Conservation (phyloP, 1,284 basidiomycete genomes). For the Ceratobasidium sp. region DNA sequence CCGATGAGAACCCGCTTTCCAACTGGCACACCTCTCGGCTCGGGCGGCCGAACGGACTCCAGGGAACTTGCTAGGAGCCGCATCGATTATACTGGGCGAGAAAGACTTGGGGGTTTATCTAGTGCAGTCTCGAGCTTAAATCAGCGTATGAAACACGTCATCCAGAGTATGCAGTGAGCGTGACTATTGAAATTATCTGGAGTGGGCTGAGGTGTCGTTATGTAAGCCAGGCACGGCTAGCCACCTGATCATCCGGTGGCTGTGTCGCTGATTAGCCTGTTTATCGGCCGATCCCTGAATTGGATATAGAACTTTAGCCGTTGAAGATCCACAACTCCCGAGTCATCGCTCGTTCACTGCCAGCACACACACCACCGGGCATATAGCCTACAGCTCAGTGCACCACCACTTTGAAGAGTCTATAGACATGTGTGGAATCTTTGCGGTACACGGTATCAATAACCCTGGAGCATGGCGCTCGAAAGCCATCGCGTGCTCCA, state of each 20-base stretch:
- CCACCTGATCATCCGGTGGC: neutral
- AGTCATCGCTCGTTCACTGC: constrained; percentile 23
- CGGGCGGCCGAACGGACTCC: too few species aligned
- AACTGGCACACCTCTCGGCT: too few species aligned
- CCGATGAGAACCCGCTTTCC: too few species aligned
- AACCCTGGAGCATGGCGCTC: constrained; percentile 73
- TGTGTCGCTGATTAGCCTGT: neutral
- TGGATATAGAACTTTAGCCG: constrained; percentile 21
- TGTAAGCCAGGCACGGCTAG: neutral
- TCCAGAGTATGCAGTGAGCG: neutral
- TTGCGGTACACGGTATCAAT: constrained; percentile 81
- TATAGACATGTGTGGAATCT: constrained; percentile 86
- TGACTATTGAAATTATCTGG: neutral
- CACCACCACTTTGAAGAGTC: neutral
- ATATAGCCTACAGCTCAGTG: neutral
- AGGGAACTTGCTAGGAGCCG: too few species aligned
- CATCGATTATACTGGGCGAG: too few species aligned
- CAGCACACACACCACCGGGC: constrained; percentile 26
- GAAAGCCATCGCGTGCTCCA: constrained; percentile 83
- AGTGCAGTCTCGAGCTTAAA: constrained; percentile 13
- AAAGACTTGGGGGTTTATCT: constrained; percentile 28
- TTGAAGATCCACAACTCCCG: constrained; percentile 15
- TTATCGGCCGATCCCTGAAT: constrained; percentile 32
- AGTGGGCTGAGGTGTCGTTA: neutral
- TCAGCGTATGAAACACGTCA: constrained; percentile 17